These are phyloP conservation scores for Cordyceps tenuipes DNA, from an alignment of 2,329 filamentous ascomycete species.

Conservation along the genomic window DNA sequence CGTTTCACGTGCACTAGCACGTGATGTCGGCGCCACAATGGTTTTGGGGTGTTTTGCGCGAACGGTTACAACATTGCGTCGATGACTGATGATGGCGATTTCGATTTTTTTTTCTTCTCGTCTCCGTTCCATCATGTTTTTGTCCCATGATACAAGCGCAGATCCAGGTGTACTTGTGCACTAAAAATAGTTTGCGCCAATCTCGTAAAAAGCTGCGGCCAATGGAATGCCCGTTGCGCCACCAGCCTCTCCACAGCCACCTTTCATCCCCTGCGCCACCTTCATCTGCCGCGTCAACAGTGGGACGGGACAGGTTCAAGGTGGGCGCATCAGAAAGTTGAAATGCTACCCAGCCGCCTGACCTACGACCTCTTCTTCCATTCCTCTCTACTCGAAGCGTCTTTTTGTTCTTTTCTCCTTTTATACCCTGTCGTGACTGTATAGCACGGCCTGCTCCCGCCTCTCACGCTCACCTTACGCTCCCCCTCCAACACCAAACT, in stretches of 20 bases:
- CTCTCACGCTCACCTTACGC: background rate
- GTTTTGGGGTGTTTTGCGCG: background rate
- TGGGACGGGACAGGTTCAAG: background rate
- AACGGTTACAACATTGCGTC: background rate
- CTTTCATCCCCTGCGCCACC: background rate
- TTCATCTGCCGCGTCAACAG: conserved; percentile 9
- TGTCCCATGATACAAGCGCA: conserved; percentile 8
- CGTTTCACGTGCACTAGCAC: background rate
- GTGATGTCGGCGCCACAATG: background rate
- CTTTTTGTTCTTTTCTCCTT: background rate
- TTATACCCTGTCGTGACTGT: background rate
- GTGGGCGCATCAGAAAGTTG: background rate
- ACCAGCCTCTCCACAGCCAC: conserved; percentile 6
- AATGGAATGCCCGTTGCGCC: background rate
- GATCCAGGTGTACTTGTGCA: background rate
- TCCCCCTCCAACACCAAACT: background rate
- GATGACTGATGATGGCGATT: background rate
- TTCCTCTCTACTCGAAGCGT: background rate
- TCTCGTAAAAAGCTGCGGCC: background rate
- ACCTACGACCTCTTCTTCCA: background rate
- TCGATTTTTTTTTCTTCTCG: background rate
- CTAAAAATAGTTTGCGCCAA: conserved; percentile 4
- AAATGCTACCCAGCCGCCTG: conserved; percentile 7
- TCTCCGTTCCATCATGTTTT: background rate
- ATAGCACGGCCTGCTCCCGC: background rate